Evolutionary conservation across 2,329 filamentous ascomycete species (phyloP).

Genomic region (Trichoderma polysporum): DNA sequence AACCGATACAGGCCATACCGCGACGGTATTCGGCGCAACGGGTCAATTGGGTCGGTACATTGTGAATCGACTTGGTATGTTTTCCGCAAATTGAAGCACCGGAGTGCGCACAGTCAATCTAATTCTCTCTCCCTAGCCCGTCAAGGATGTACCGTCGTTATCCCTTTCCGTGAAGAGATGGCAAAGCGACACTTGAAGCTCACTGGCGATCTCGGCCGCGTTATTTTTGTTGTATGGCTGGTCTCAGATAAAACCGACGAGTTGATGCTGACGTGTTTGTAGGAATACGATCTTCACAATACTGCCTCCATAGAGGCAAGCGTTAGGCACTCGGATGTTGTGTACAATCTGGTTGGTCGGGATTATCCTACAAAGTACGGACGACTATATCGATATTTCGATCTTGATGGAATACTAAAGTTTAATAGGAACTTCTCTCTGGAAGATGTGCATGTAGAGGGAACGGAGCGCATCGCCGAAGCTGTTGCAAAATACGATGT

Average conservation of each 20-base stretch:
- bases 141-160: slow-evolving; percentile 88
- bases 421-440: slow-evolving; percentile 83
- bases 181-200: slow-evolving; percentile 95
- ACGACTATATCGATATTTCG: neutral
- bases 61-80: slow-evolving; percentile 81
- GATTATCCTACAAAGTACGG: slow-evolving; percentile 92
- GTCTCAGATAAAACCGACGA: neutral
- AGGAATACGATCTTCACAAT: slow-evolving; percentile 95
- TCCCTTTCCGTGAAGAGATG: slow-evolving; percentile 97
- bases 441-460: slow-evolving; percentile 90
- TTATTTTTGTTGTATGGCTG: slow-evolving; percentile 73
- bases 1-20: slow-evolving; percentile 72
- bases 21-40: slow-evolving; percentile 96
- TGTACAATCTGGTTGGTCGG: slow-evolving; percentile 93
- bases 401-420: slow-evolving; percentile 24
- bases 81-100: neutral
- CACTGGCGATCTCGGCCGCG: slow-evolving; percentile 86
- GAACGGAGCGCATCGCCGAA: slow-evolving; percentile 86
- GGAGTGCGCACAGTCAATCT: slow-evolving; percentile 21
- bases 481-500: slow-evolving; percentile 97
- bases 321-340: slow-evolving; percentile 93
- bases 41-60: slow-evolving; percentile 96
- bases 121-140: slow-evolving; percentile 58
- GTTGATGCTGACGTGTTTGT: slow-evolving; percentile 21
- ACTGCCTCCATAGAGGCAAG: slow-evolving; percentile 95